Conservation (phyloP, 2,329 filamentous ascomycete species). For the Pseudonectria buxi region DNA sequence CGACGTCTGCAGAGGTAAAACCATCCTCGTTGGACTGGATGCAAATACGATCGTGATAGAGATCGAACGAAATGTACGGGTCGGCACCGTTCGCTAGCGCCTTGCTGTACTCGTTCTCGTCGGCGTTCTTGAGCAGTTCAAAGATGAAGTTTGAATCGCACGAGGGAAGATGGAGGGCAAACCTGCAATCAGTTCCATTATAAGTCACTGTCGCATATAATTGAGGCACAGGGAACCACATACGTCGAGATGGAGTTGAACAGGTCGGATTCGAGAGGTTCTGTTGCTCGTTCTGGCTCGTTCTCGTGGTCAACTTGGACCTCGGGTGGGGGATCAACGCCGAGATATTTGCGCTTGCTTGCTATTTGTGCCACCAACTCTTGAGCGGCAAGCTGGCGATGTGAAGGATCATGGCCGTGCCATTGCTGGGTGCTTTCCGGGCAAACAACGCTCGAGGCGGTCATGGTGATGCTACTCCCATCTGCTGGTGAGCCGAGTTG, state of each 20-base stretch:
- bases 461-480: slow-evolving; percentile 1
- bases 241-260: slow-evolving; percentile 19
- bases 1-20: slow-evolving; percentile 35
- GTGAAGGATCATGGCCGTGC: neutral
- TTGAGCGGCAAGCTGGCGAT: slow-evolving; percentile 4
- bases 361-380: slow-evolving; percentile 16
- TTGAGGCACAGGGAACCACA: neutral
- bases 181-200: slow-evolving; percentile 17
- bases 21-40: slow-evolving; percentile 46
- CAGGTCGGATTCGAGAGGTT: slow-evolving; percentile 17
- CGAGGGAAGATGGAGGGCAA: slow-evolving; percentile 37
- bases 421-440: neutral
- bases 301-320: slow-evolving; percentile 13
- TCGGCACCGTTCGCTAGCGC: slow-evolving; percentile 8
- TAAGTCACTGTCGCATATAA: neutral
- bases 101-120: slow-evolving; percentile 39
- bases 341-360: slow-evolving; percentile 15
- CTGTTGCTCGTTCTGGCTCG: slow-evolving; percentile 14
- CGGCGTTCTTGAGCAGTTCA: slow-evolving; percentile 49
- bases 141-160: slow-evolving; percentile 42
- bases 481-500: neutral
- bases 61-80: slow-evolving; percentile 29
- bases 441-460: neutral
- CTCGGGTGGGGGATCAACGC: slow-evolving; percentile 12
- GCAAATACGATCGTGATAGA: slow-evolving; percentile 31